Conservation (phyloP, 2,329 filamentous ascomycete genomes). For the Bipolaris oryzae region DNA sequence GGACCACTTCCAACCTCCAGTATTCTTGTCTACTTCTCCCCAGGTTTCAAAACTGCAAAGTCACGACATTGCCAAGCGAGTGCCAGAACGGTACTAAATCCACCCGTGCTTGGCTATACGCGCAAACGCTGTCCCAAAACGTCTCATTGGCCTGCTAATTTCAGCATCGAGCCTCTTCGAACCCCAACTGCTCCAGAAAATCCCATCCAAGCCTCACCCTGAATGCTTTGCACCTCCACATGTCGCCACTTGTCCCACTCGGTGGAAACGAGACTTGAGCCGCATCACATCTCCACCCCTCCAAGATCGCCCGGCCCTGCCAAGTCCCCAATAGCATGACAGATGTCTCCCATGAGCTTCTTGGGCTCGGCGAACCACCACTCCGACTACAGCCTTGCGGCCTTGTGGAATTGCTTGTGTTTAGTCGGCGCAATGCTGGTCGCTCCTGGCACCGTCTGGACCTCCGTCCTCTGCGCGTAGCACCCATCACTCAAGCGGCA, state of each 20-base stretch:
- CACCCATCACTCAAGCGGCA: constrained; percentile 30
- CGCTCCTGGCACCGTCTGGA: constrained; percentile 41
- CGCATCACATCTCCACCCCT: constrained; percentile 31
- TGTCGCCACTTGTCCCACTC: constrained; percentile 27
- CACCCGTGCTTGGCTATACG: constrained; percentile 39
- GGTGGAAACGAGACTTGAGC: constrained; percentile 38
- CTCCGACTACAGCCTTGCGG: constrained; percentile 33
- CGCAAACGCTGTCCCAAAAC: constrained; percentile 22
- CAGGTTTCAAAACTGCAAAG: constrained; percentile 32
- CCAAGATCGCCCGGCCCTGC: constrained; percentile 15
- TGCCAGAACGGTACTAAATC: constrained; percentile 25
- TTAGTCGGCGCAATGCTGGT: constrained; percentile 22
- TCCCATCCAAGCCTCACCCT: constrained; percentile 29
- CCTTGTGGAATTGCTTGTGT: constrained; percentile 33
- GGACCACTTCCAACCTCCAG: constrained; percentile 22
- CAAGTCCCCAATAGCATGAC: constrained; percentile 28
- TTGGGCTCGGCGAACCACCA: constrained; percentile 17
- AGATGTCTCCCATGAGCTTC: constrained; percentile 30
- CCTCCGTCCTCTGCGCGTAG: constrained; percentile 41
- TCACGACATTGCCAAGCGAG: constrained; percentile 22
- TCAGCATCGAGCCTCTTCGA: constrained; percentile 32
- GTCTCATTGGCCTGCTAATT: constrained; percentile 36
- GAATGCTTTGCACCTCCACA: constrained; percentile 23
- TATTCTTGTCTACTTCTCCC: constrained; percentile 14
- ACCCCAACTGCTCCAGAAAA: constrained; percentile 40